A percentile compares a stretch with the other conserved stretches of the same genome.
Evolutionary conservation across 2,329 filamentous ascomycete genomes (phyloP).

Genomic region (Aspergillus pseudoviridinutans): DNA sequence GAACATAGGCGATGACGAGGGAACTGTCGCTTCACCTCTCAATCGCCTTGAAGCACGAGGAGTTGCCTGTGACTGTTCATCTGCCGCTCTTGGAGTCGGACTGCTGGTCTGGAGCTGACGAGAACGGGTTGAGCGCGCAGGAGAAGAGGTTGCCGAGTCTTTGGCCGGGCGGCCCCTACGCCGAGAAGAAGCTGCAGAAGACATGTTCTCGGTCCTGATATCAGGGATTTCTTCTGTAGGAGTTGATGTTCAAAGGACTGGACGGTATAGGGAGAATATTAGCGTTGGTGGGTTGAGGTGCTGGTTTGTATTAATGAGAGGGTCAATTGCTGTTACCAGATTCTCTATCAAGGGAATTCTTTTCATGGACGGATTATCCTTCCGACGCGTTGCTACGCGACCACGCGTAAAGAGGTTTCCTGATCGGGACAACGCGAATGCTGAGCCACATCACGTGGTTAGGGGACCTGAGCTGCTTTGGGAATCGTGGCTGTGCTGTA

Average conservation of each 20-base stretch:
- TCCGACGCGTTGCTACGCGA: constrained; percentile 26
- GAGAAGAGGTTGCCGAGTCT: constrained; percentile 38
- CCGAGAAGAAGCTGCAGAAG: constrained; percentile 40
- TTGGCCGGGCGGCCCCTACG: constrained; percentile 40
- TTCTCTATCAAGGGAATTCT: constrained; percentile 5
- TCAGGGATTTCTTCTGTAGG: constrained; percentile 1
- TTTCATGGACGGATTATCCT: constrained; percentile 7
- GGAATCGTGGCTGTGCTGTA: neutral
- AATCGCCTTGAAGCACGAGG: constrained; percentile 45
- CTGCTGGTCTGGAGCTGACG: constrained; percentile 32
- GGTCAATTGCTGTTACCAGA: constrained; percentile 16
- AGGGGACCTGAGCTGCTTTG: neutral
- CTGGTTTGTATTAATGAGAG: constrained; percentile 19
- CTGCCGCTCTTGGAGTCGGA: constrained; percentile 19
- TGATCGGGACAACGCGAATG: constrained; percentile 17
- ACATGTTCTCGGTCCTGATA: constrained; percentile 30
- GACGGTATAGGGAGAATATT: constrained; percentile 3
- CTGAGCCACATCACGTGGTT: constrained; percentile 11
- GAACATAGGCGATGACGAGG: constrained; percentile 77
- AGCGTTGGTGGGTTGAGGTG: constrained; percentile 10
- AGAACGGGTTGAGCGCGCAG: constrained; percentile 29
- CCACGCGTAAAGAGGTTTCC: constrained; percentile 33
- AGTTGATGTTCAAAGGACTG: constrained; percentile 4
- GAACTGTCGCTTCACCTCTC: constrained; percentile 37
- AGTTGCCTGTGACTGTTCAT: constrained; percentile 35